Conservation (phyloP, 2,329 filamentous ascomycete species). For the Stagonosporopsis tanaceti region DNA sequence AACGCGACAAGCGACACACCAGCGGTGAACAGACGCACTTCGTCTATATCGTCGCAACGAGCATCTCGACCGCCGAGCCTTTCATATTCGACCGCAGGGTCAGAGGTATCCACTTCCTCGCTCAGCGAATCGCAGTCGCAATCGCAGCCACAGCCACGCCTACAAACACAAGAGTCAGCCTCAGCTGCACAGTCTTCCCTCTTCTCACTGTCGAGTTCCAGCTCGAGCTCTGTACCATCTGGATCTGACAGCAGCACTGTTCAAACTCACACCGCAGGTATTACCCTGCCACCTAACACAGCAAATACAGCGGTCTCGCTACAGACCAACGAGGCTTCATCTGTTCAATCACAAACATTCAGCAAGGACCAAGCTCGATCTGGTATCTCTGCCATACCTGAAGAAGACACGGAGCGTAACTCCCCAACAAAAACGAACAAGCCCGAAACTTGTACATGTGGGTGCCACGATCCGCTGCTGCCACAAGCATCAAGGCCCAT, state of each 20-base stretch:
- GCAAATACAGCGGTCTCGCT: neutral
- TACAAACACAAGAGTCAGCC: constrained; percentile 9
- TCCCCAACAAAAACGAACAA: neutral
- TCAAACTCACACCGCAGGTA: neutral
- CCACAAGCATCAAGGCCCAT: neutral
- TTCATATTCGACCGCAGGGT: constrained; percentile 33
- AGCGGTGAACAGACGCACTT: constrained; percentile 26
- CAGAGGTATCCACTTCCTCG: constrained; percentile 27
- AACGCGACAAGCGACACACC: constrained; percentile 17
- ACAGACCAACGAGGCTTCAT: neutral
- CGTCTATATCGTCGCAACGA: constrained; percentile 27
- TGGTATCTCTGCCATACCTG: neutral
- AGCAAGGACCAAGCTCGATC: constrained; percentile 1
- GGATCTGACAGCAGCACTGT: too few species aligned
- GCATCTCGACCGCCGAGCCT: constrained; percentile 34
- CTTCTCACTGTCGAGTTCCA: neutral
- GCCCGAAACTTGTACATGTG: constrained; percentile 23
- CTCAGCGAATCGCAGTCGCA: constrained; percentile 13
- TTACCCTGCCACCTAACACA: neutral
- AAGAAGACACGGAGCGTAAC: neutral
- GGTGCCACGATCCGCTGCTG: neutral
- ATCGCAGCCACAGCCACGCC: neutral
- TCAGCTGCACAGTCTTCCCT: constrained; percentile 17
- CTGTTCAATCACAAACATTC: neutral
- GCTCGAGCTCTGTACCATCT: neutral